phyloP scores from a whole-genome alignment of 352 stramenopile species.

The Pythium dissimile region DNA sequence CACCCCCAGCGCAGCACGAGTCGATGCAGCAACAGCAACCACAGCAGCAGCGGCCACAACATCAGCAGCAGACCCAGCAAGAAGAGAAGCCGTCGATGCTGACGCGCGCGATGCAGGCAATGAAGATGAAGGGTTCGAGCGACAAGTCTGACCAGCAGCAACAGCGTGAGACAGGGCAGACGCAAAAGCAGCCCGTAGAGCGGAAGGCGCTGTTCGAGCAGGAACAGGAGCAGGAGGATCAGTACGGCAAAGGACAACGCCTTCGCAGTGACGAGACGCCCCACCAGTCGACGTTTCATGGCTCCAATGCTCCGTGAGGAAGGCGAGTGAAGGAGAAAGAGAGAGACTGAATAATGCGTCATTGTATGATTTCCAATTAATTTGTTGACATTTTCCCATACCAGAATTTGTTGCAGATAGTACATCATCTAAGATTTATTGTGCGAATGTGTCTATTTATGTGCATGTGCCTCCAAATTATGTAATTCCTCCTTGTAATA shows the following conservation, averaged over 20 bases:
- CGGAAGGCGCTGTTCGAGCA: not conserved
- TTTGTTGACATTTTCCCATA: no score
- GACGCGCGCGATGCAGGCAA: constrained; percentile 20
- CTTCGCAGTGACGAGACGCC: no score
- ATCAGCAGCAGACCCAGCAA: not conserved
- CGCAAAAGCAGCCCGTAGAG: not conserved
- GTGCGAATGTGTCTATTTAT: no score
- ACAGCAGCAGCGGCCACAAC: not conserved
- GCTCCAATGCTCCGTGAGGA: no score
- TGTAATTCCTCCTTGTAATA: no score
- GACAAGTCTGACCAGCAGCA: not conserved
- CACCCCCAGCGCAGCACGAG: constrained; percentile 5
- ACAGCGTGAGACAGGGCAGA: not conserved
- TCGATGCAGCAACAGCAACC: not conserved
- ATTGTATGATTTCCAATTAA: no score
- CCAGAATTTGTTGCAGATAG: no score
- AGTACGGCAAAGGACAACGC: not conserved
- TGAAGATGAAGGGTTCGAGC: constrained; percentile 14
- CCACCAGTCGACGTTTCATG: no score
- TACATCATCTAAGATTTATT: no score
- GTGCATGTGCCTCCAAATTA: no score
- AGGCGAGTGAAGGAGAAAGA: no score
- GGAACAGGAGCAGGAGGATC: constrained; percentile 6
- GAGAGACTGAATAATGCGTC: no score
- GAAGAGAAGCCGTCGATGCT: constrained; percentile 18